These are phyloP conservation scores for Irpex sp. DNA, from an alignment of 1,284 basidiomycete genomes.

Conservation along the genomic window DNA sequence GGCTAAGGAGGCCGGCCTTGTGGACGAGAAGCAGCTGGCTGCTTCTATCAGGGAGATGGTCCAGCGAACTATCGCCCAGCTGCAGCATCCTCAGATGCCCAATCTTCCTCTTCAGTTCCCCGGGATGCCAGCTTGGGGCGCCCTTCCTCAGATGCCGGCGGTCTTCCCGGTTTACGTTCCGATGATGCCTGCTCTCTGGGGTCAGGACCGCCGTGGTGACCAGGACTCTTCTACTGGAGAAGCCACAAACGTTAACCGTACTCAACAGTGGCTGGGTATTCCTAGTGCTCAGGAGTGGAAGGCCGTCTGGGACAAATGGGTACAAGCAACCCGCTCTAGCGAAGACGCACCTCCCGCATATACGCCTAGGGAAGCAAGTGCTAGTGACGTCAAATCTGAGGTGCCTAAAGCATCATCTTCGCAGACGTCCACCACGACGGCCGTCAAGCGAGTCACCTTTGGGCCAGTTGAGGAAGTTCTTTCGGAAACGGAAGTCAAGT, in stretches of 20 bases:
- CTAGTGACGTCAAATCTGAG: conserved; percentile 14
- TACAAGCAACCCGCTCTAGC: conserved; percentile 41
- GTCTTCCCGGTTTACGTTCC: conserved; percentile 80
- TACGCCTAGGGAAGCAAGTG: conserved; percentile 44
- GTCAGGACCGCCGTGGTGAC: conserved; percentile 37
- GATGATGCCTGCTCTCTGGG: conserved; percentile 58
- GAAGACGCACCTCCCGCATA: conserved; percentile 65
- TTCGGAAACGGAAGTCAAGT: conserved; percentile 62
- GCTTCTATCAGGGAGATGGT: conserved; percentile 66
- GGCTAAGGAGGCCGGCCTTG: conserved; percentile 17
- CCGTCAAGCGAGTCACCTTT: conserved; percentile 44
- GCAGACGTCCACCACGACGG: conserved; percentile 6
- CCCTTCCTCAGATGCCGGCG: conserved; percentile 67
- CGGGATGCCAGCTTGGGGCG: conserved; percentile 59
- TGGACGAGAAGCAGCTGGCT: conserved; percentile 60
- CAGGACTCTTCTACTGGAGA: conserved; percentile 31
- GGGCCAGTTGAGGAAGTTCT: conserved; percentile 36
- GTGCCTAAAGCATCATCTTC: conserved; percentile 11
- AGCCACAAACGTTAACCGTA: conserved; percentile 29
- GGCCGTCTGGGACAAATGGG: conserved; percentile 72
- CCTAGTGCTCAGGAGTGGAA: conserved; percentile 57
- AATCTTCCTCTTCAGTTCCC: conserved; percentile 44
- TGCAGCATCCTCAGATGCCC: conserved; percentile 59
- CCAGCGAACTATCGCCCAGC: conserved; percentile 69
- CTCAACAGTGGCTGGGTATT: conserved; percentile 37